phyloP scores from a whole-genome alignment of 106 monocot species.

The Apostasia ramifera region DNA sequence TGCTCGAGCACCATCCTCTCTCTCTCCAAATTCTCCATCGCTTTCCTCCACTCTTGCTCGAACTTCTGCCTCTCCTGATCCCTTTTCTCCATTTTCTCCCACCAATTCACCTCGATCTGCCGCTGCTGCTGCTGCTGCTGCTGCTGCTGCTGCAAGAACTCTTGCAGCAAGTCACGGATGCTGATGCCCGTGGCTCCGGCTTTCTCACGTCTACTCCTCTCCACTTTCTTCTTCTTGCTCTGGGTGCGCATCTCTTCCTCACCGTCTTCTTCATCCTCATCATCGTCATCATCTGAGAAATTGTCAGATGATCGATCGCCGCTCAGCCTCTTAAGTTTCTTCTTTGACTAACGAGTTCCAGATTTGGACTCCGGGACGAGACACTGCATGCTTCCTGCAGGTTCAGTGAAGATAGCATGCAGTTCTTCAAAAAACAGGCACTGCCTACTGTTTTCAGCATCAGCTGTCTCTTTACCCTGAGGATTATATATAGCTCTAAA shows the following conservation, averaged over 20 bases:
- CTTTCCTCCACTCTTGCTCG: constrained; percentile 84
- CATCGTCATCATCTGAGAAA: constrained; percentile 42
- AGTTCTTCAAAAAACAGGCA: constrained; percentile 96
- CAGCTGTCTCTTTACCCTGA: constrained; percentile 86
- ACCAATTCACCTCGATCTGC: constrained; percentile 69
- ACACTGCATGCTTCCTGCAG: constrained; percentile 72
- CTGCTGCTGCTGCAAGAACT: constrained; percentile 83
- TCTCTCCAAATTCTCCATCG: constrained; percentile 88
- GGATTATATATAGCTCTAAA: neutral
- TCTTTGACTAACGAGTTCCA: constrained; percentile 35
- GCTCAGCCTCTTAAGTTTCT: constrained; percentile 55
- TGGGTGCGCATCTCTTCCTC: too few relatives aligned
- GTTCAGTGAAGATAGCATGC: constrained; percentile 76
- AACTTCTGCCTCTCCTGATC: constrained; percentile 51
- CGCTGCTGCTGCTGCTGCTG: too few relatives aligned
- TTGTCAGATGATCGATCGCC: constrained; percentile 62
- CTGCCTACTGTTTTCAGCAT: constrained; percentile 68
- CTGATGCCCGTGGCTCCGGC: constrained; percentile 10
- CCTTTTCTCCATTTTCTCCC: constrained; percentile 67
- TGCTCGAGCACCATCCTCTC: constrained; percentile 88
- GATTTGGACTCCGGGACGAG: constrained; percentile 68
- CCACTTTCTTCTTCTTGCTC: too few relatives aligned
- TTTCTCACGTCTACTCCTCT: constrained; percentile 42
- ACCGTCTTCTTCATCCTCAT: constrained; percentile 32
- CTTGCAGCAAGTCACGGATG: constrained; percentile 61